Conservation (phyloP, 2,329 filamentous ascomycete species). For the Juglanconis sp. region DNA sequence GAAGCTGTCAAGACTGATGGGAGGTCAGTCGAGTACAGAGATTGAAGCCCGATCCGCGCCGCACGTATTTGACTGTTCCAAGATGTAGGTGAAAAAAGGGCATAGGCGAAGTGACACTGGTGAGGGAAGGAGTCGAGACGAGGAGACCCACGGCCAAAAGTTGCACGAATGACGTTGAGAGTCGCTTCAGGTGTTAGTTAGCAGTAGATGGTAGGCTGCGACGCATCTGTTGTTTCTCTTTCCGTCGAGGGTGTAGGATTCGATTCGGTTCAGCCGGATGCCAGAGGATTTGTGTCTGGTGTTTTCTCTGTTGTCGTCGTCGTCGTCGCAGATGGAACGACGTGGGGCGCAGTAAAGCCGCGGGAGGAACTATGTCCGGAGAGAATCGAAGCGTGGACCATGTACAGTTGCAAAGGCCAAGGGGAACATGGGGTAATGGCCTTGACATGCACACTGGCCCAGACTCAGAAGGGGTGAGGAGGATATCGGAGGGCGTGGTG, state of each 20-base stretch:
- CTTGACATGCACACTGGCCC: not conserved
- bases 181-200: not conserved
- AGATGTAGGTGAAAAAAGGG: not conserved
- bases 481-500: not conserved
- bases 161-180: too few species aligned
- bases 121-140: not conserved
- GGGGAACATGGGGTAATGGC: not conserved
- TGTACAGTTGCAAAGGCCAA: not conserved
- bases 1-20: not conserved
- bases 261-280: not conserved
- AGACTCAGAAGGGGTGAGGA: not conserved
- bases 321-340: not conserved
- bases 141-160: not conserved
- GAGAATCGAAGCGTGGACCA: not conserved
- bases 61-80: not conserved
- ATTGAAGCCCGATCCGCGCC: not conserved
- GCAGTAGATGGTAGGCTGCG: not conserved
- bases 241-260: not conserved
- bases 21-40: not conserved
- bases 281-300: not conserved
- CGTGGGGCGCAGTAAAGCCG: not conserved
- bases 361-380: too few species aligned
- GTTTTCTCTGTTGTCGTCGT: not conserved
- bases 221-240: not conserved
- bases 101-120: not conserved